A percentile compares a stretch with the other conserved stretches of the same genome.
Conservation (phyloP, 2,329 filamentous ascomycete species). For the Dactylellina haptotyla region DNA sequence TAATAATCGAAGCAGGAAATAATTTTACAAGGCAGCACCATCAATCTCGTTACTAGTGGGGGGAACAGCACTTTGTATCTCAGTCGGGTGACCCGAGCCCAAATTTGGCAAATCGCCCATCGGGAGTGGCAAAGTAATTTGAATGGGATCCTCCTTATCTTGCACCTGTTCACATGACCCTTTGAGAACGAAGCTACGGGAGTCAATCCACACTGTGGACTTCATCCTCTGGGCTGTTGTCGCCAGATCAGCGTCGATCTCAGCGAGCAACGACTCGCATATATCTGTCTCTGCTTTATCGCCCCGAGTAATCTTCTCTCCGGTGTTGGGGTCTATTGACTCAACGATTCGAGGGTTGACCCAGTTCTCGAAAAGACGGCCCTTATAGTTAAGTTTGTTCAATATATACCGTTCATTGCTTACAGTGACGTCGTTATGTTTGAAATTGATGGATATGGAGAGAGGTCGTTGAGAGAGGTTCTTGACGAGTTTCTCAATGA, state of each 20-base stretch:
- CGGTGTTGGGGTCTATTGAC: background rate
- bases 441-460: background rate
- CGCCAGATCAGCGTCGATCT: background rate
- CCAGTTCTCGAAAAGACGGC: background rate
- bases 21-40: too few relatives aligned
- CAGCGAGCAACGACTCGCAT: background rate
- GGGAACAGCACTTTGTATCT: too few relatives aligned
- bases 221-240: background rate
- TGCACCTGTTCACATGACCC: background rate
- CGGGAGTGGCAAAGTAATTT: background rate
- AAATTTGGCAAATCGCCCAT: background rate
- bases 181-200: slow-evolving; percentile 4
- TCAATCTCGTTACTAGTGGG: too few relatives aligned
- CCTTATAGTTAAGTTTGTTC: slow-evolving; percentile 6
- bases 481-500: background rate
- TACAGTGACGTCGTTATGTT: background rate
- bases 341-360: background rate
- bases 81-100: background rate
- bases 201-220: slow-evolving; percentile 15
- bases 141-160: background rate
- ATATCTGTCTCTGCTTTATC: background rate
- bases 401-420: slow-evolving; percentile 21
- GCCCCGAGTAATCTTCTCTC: background rate
- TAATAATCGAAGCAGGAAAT: too few relatives aligned
- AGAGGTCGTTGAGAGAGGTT: background rate